These are phyloP conservation scores for Exophiala calicioides DNA, from an alignment of 2,329 filamentous ascomycete genomes.

Conservation along the genomic window DNA sequence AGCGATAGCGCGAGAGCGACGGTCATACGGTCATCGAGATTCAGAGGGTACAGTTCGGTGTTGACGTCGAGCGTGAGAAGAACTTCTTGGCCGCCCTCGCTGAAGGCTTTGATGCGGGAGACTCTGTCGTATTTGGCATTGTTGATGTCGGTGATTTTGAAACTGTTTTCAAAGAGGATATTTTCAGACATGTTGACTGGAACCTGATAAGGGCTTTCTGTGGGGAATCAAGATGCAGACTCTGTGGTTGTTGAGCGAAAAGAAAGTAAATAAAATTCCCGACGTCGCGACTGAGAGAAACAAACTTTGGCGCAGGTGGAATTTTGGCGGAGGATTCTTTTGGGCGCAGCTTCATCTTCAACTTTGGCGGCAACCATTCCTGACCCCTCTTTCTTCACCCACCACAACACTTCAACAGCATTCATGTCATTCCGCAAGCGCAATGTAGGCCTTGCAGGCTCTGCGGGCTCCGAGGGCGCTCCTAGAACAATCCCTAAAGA, in stretches of 20 bases:
- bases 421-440: slow-evolving; percentile 69
- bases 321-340: neutral
- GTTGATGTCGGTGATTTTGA: slow-evolving; percentile 78
- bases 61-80: slow-evolving; percentile 89
- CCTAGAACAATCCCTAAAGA: slow-evolving; percentile 23
- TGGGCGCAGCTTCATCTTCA: neutral
- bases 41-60: slow-evolving; percentile 81
- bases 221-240: too few relatives aligned
- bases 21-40: slow-evolving; percentile 72
- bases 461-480: slow-evolving; percentile 37
- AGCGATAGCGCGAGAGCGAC: slow-evolving; percentile 83
- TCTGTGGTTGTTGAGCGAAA: too few relatives aligned
- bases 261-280: too few relatives aligned
- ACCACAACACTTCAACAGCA: neutral
- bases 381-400: neutral
- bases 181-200: slow-evolving; percentile 66
- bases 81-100: slow-evolving; percentile 64
- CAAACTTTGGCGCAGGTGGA: neutral
- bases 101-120: slow-evolving; percentile 70
- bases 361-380: neutral
- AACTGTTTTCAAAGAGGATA: slow-evolving; percentile 90
- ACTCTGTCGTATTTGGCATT: slow-evolving; percentile 93
- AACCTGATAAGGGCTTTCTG: neutral
- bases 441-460: slow-evolving; percentile 58
- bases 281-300: neutral